phyloP scores from a whole-genome alignment of 2,329 filamentous ascomycete genomes.

The Colletotrichum tanaceti region DNA sequence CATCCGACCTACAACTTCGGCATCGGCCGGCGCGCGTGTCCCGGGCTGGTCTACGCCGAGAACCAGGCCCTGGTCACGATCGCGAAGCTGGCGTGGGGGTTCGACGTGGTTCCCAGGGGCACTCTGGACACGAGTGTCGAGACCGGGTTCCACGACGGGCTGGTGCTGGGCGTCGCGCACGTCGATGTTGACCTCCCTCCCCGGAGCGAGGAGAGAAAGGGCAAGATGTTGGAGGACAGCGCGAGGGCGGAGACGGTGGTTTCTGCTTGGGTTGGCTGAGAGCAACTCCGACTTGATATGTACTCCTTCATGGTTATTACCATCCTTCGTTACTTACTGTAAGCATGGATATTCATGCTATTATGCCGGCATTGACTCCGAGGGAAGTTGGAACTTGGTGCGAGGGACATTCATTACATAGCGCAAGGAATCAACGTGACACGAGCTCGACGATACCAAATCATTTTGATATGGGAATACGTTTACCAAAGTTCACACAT shows the following conservation, averaged over 20 bases:
- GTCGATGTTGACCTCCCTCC: conserved; percentile 42
- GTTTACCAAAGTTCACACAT: too few species aligned
- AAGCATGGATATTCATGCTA: too few species aligned
- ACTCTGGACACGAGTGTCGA: conserved; percentile 45
- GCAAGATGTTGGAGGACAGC: conserved; percentile 34
- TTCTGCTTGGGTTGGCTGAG: background rate
- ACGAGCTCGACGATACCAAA: too few species aligned
- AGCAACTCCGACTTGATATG: too few species aligned
- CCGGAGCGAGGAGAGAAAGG: conserved; percentile 40
- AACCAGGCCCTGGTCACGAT: conserved; percentile 55
- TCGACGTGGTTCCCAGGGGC: conserved; percentile 49
- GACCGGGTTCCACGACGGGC: conserved; percentile 43
- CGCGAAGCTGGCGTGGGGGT: conserved; percentile 61
- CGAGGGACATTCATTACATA: too few species aligned
- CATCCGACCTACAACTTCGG: conserved; percentile 57
- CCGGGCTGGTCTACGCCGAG: conserved; percentile 61
- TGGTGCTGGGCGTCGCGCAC: conserved; percentile 41
- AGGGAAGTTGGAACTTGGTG: too few species aligned
- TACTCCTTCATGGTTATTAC: too few species aligned
- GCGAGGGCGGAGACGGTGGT: conserved; percentile 13
- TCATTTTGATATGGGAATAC: too few species aligned
- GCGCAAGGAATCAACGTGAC: too few species aligned
- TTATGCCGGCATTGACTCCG: too few species aligned
- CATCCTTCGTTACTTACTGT: too few species aligned
- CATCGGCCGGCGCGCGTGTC: conserved; percentile 60